These are phyloP conservation scores for Melastoma candidum DNA, from an alignment of 441 rosid genomes.

Conservation along the genomic window DNA sequence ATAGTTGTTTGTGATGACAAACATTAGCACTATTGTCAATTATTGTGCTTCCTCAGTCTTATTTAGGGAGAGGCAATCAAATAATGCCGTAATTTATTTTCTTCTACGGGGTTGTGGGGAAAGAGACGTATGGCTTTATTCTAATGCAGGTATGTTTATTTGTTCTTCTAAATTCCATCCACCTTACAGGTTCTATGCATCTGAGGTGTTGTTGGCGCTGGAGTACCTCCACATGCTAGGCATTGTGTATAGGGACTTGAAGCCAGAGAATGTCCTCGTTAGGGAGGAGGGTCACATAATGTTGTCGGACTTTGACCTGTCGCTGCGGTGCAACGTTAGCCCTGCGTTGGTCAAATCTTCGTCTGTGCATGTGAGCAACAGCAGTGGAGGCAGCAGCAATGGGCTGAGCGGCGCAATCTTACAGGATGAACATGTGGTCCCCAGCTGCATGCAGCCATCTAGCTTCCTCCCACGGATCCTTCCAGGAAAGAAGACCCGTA, in stretches of 20 bases:
- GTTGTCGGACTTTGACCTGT: slow-evolving; percentile 19
- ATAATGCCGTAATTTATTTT: too few relatives aligned
- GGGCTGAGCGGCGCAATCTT: slow-evolving; percentile 10
- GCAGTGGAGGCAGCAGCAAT: background rate
- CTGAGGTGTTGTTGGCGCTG: slow-evolving; percentile 16
- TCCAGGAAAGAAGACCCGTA: slow-evolving; percentile 11
- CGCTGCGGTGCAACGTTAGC: slow-evolving; percentile 14
- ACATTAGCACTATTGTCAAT: too few relatives aligned
- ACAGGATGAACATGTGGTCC: background rate
- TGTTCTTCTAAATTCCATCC: background rate
- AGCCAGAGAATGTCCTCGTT: slow-evolving; percentile 17
- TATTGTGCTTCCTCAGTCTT: too few relatives aligned
- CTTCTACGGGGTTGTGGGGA: too few relatives aligned
- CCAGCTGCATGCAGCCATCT: slow-evolving; percentile 10
- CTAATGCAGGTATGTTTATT: background rate
- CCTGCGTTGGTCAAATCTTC: slow-evolving; percentile 11
- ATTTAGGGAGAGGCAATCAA: too few relatives aligned
- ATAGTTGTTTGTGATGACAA: too few relatives aligned
- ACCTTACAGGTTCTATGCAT: slow-evolving; percentile 13
- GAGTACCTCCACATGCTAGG: slow-evolving; percentile 21
- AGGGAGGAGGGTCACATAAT: slow-evolving; percentile 17
- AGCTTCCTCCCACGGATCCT: slow-evolving; percentile 13
- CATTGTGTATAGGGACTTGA: slow-evolving; percentile 14
- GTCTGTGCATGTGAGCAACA: background rate
- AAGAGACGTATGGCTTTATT: background rate